These are phyloP conservation scores for Capronia americana DNA, from an alignment of 2,329 filamentous ascomycete genomes.

Conservation along the genomic window DNA sequence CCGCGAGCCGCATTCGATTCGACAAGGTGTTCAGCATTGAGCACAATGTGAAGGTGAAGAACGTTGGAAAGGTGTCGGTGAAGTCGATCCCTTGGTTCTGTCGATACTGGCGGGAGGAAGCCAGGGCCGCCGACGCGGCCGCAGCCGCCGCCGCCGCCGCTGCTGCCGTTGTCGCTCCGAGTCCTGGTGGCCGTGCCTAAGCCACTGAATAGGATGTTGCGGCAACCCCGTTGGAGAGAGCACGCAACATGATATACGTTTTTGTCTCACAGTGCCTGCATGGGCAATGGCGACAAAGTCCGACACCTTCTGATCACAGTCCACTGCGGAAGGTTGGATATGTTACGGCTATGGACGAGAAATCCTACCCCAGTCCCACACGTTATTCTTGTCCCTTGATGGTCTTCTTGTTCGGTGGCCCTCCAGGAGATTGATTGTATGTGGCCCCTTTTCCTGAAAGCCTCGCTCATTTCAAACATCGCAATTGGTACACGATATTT, in stretches of 20 bases:
- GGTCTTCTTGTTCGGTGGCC: too few species aligned
- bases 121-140: neutral
- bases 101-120: slow-evolving; percentile 30
- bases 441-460: neutral
- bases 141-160: too few species aligned
- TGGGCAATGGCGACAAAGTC: neutral
- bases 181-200: neutral
- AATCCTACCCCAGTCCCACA: neutral
- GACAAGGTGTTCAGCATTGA: slow-evolving; percentile 51
- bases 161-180: neutral
- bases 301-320: neutral
- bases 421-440: neutral
- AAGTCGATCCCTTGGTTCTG: slow-evolving; percentile 41
- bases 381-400: neutral
- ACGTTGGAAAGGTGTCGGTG: slow-evolving; percentile 46
- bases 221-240: too few species aligned
- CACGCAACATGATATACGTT: neutral
- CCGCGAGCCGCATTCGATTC: slow-evolving; percentile 50
- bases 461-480: neutral
- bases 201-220: neutral
- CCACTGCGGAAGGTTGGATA: neutral
- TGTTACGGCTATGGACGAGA: neutral
- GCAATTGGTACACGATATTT: neutral
- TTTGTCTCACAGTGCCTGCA: neutral
- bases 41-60: slow-evolving; percentile 51